Base-by-base conservation (phyloP, 345 rosid genomes). In the Citrus reticulata region DNA sequence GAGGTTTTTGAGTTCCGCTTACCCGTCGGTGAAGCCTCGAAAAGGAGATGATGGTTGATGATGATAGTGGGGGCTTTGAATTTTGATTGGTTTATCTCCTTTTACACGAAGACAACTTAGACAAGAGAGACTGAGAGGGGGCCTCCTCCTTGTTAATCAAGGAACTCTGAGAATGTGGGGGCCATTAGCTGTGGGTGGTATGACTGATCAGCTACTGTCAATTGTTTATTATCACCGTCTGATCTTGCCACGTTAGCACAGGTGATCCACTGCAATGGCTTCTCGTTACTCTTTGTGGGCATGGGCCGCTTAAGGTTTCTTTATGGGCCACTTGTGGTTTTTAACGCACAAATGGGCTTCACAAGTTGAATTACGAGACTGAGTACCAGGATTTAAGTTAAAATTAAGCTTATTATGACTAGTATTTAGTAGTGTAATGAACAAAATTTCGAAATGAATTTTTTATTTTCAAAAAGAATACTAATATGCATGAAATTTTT, bases 211-310 rank as follows among this genome's bases (percentile, higher is more conserved):
- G 19, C 61, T 4, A 8, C 25, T 49, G 39, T 59, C 34, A 27
- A 46, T 17, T 70, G 59, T 24, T 2, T 4, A 34, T 14, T 49
- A 1, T 34, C 30, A 4, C 65, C 32, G 30, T 61, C n/a, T 8
- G 80, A 78, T 70, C 70, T 49, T 30, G 75, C 49, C 80, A 78
- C 75, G 70, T 61, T 27, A 30, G 10, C 13, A 2, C 0, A 2
- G 22, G 40, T 7, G 40, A 20, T 16, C 22, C 0, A 3, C 0
- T 4, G 10, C 4, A 29, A 54, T 59, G 67, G 51, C 4, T 34
- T 10, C 65, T 11, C 4, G 7, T 35, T 11, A 4, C n/a, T 30
- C n/a, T 22, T 34, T 46, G 22, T 58, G 46, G 29, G 14, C 35
- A 39, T 10, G 24, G 40, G 27, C 39, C 7, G 2, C 9, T 34